phyloP scores from a whole-genome alignment of 768 basidiomycete genomes.

The Jaapia argillacea region DNA sequence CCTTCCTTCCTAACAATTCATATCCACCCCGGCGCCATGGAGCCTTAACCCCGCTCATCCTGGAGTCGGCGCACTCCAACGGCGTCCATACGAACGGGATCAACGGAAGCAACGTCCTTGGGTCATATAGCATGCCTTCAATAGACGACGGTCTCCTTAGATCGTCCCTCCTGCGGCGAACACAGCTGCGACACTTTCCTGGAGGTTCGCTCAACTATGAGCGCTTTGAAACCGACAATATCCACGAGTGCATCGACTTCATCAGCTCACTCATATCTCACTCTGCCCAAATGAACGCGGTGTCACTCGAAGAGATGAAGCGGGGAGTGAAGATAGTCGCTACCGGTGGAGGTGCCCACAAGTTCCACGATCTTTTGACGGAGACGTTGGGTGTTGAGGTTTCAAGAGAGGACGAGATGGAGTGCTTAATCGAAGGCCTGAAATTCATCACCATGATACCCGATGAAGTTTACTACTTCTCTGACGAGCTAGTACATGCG shows the following conservation, averaged over 20 bases:
- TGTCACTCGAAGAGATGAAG: constrained; percentile 86
- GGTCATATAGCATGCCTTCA: constrained; percentile 17
- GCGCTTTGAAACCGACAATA: constrained; percentile 89
- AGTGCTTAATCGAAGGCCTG: constrained; percentile 91
- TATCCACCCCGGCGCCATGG: constrained; percentile 43
- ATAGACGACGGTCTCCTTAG: constrained; percentile 38
- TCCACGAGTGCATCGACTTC: constrained; percentile 77
- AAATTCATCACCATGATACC: constrained; percentile 95
- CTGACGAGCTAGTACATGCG: constrained; percentile 87
- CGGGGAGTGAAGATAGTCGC: constrained; percentile 93
- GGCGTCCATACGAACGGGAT: constrained; percentile 13
- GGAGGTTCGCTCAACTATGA: constrained; percentile 97
- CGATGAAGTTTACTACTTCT: constrained; percentile 97
- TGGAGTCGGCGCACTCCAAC: constrained; percentile 37
- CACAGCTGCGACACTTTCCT: constrained; percentile 74
- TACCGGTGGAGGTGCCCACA: constrained; percentile 95
- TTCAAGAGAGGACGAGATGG: constrained; percentile 94
- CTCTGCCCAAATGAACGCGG: constrained; percentile 78
- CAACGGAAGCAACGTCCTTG: constrained; percentile 12
- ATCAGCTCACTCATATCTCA: constrained; percentile 79
- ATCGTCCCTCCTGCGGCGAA: constrained; percentile 58
- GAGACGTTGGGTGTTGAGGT: constrained; percentile 77
- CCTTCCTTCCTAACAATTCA: constrained; percentile 20
- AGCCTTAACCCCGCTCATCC: constrained; percentile 73
- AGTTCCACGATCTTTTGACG: constrained; percentile 78